Evolutionary conservation across 2,329 filamentous ascomycete genomes (phyloP).

Genomic region (Aspergillus sclerotialis): DNA sequence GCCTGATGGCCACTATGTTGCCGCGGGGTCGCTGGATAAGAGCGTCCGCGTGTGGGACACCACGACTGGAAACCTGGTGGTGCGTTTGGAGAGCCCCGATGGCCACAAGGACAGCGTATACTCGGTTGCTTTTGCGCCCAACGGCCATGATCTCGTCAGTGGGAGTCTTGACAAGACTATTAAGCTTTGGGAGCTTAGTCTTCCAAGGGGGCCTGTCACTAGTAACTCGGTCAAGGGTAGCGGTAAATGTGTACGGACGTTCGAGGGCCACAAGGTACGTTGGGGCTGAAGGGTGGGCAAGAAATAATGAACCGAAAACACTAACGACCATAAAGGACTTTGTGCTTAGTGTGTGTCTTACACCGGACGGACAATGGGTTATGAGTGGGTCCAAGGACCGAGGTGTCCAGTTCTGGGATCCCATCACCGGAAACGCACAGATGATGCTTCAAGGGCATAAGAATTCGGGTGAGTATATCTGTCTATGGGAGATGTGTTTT

Average conservation of each 20-base stretch:
- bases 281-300: constrained; percentile 11
- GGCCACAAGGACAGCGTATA: constrained; percentile 98
- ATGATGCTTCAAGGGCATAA: constrained; percentile 99
- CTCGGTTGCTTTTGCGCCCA: constrained; percentile 90
- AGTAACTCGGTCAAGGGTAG: constrained; percentile 62
- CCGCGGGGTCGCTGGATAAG: constrained; percentile 92
- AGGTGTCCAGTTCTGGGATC: constrained; percentile 98
- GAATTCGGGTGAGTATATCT: constrained; percentile 62
- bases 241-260: constrained; percentile 91
- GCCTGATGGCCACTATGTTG: constrained; percentile 87
- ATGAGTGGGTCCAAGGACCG: constrained; percentile 96
- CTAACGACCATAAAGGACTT: constrained; percentile 62
- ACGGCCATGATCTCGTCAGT: constrained; percentile 85
- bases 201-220: constrained; percentile 59
- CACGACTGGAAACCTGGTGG: constrained; percentile 73
- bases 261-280: constrained; percentile 86
- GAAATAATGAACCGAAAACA: neutral
- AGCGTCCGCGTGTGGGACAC: constrained; percentile 97
- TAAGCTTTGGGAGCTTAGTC: constrained; percentile 95
- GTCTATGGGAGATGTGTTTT: constrained; percentile 1
- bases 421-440: constrained; percentile 83
- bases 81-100: constrained; percentile 84
- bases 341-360: constrained; percentile 89
- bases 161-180: constrained; percentile 97
- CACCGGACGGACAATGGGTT: constrained; percentile 90